A percentile compares a stretch with the other conserved stretches of the same genome.
Conservation (phyloP, 176 grass and related monocot species). For the Oryza meridionalis region DNA sequence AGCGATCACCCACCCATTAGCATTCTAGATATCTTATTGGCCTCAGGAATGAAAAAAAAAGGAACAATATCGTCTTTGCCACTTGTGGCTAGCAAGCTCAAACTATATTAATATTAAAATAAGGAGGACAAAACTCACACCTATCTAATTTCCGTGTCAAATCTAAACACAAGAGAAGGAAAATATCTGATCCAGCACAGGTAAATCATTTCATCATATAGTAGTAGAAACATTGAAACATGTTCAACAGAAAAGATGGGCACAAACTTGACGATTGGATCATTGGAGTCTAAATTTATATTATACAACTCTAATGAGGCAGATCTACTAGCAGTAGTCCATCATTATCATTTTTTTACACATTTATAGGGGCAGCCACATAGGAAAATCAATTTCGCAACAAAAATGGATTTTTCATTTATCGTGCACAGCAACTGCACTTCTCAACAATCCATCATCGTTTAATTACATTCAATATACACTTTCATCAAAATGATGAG, state of each 20-base stretch:
- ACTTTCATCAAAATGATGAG: slow-evolving; percentile 19
- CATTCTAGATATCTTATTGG: neutral
- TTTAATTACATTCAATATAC: slow-evolving; percentile 36
- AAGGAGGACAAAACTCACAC: neutral
- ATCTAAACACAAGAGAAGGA: too few relatives aligned
- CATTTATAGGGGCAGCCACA: neutral
- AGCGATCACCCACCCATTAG: too few relatives aligned
- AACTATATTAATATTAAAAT: neutral
- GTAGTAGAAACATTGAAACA: neutral
- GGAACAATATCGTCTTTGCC: neutral
- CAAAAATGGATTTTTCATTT: neutral
- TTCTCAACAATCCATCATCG: neutral
- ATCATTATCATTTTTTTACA: neutral
- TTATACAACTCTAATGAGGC: too few relatives aligned
- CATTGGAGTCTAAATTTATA: too few relatives aligned
- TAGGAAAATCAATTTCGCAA: neutral
- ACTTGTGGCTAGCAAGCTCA: neutral
- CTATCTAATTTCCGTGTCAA: too few relatives aligned
- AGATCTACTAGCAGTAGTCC: too few relatives aligned
- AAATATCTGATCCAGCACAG: neutral
- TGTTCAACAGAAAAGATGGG: neutral
- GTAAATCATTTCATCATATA: neutral
- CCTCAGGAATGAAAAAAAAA: neutral
- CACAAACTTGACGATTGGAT: neutral
- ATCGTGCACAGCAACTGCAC: slow-evolving; percentile 23